These are phyloP conservation scores for Malus sylvestris DNA, from an alignment of 306 rosid genomes.

Conservation along the genomic window DNA sequence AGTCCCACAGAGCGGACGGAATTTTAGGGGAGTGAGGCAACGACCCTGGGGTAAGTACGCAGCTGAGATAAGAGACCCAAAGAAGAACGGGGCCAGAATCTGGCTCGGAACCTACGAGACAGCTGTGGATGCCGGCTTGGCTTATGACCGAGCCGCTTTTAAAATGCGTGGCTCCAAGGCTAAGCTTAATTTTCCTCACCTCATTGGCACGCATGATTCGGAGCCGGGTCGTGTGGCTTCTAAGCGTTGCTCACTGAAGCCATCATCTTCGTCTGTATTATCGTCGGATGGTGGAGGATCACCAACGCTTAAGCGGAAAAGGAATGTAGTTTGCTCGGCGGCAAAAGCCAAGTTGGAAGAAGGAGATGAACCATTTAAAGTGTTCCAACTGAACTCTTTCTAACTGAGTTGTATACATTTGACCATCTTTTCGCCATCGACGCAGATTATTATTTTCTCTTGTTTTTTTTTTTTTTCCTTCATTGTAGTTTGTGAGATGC, in stretches of 20 bases:
- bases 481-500: neutral
- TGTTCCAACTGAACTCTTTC: neutral
- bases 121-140: constrained; percentile 51
- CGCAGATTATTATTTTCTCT: neutral
- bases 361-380: neutral
- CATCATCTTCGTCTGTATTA: neutral
- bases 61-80: constrained; percentile 45
- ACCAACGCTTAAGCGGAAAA: neutral
- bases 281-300: neutral
- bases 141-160: constrained; percentile 58
- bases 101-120: constrained; percentile 59
- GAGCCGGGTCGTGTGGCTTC: constrained; percentile 11
- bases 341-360: neutral
- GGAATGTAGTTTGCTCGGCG: neutral
- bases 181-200: neutral
- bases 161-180: constrained; percentile 54
- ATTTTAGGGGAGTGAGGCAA: constrained; percentile 50
- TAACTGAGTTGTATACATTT: neutral
- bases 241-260: constrained; percentile 9
- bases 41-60: constrained; percentile 73
- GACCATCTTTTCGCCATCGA: neutral
- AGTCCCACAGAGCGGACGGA: neutral
- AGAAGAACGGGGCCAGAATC: constrained; percentile 41
- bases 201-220: constrained; percentile 11
- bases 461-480: neutral